Conservation (phyloP, 1,284 basidiomycete genomes). For the Trichosporon coremiiforme region DNA sequence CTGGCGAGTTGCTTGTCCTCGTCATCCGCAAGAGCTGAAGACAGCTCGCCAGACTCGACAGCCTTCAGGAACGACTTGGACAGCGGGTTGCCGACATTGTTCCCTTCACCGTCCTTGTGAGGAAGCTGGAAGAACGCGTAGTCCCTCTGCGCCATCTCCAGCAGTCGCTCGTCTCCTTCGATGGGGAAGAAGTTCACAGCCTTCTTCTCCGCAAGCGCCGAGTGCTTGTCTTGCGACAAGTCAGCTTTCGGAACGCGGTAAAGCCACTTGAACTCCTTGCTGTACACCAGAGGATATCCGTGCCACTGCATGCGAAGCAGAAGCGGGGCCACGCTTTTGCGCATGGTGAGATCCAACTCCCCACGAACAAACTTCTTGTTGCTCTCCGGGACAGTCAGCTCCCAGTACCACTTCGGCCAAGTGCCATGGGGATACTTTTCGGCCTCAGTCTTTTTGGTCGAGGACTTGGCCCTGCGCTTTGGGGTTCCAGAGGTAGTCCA, state of each 20-base stretch:
- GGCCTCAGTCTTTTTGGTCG: not conserved
- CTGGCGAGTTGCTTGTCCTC: constrained; percentile 61
- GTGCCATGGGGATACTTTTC: constrained; percentile 35
- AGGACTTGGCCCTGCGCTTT: not conserved
- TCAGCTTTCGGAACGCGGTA: constrained; percentile 68
- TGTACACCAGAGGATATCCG: constrained; percentile 80
- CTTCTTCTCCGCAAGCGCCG: constrained; percentile 56
- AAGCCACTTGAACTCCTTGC: constrained; percentile 87
- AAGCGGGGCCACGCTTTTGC: constrained; percentile 79
- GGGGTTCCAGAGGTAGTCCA: constrained; percentile 17
- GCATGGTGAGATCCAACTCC: constrained; percentile 79
- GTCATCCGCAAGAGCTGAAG: constrained; percentile 54
- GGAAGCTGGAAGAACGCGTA: constrained; percentile 83
- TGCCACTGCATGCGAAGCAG: constrained; percentile 87
- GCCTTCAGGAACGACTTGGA: constrained; percentile 86
- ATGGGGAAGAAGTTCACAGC: constrained; percentile 31
- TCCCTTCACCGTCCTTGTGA: constrained; percentile 90
- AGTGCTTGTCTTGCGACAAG: constrained; percentile 64
- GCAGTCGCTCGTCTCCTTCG: constrained; percentile 35
- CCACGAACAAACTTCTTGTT: constrained; percentile 45
- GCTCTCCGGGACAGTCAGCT: constrained; percentile 61
- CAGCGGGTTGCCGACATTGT: constrained; percentile 91
- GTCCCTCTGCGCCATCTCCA: constrained; percentile 29
- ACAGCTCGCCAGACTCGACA: constrained; percentile 80
- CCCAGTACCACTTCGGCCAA: constrained; percentile 97